Evolutionary conservation across 805 yeast species (phyloP), one percentile per base, ranked within the genome.

Genomic region (Metschnikowia cerradonensis): DNA sequence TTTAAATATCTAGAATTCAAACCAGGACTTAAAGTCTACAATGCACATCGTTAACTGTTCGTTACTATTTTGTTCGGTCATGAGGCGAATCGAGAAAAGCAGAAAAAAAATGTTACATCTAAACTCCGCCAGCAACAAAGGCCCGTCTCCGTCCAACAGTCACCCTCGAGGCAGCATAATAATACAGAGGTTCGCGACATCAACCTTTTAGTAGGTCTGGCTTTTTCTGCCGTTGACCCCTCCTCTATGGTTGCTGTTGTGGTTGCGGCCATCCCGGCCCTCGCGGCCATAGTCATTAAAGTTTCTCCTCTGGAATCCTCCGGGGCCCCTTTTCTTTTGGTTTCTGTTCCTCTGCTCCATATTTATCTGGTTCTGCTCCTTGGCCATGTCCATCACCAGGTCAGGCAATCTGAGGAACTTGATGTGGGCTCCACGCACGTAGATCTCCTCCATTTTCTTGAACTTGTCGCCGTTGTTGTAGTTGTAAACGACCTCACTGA

Each of bases 351-450:
- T 71, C 55, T 76, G 77, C 54, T 79, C 77, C 71, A 75, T 70
- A 63, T 75, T 71, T 62, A 78, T 70, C 56, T 73, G 67, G 57
- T 78, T 80, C 58, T 81, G 86, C 58, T 83, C 88, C 63, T 84
- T 86, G 54, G 88, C 87, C 55, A 82, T 80, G 58, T 84, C 90
- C 75, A 88, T 87, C 39, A 86, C 67, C 52, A 82, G 86, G 59
- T 87, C 88, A 30, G 88, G 89, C 65, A 88, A 75, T 68, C 89
- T 82, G 56, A 88, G 76, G 60, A 82, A 83, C 64, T 87, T 88
- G 69, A 90, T 86, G 60, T 88, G 92, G 56, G 80, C 85, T 41
- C 97, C 97, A 65, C 91, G 83, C 37, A 91, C 80, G 64, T 90
- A 91, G 51, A 86, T 78, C 60, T 88, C 95, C 3, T 83, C 81